phyloP scores from a whole-genome alignment of 352 stramenopile genomes.

The Phytophthora niederhauseri region DNA sequence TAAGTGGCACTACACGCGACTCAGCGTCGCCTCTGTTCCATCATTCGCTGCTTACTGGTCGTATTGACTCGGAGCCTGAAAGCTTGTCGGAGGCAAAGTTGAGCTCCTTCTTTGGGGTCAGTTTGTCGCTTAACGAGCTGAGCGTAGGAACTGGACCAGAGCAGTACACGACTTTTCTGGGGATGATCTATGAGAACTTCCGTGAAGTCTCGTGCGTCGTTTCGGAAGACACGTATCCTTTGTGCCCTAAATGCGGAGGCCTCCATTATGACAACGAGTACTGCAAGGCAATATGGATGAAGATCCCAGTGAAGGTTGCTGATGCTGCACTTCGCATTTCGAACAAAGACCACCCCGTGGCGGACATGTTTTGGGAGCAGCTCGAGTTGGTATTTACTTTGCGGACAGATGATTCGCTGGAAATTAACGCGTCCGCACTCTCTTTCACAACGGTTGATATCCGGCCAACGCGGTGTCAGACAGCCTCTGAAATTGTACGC shows the following conservation, averaged over 20 bases:
- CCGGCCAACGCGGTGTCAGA: constrained; percentile 51
- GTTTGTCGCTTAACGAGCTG: constrained; percentile 79
- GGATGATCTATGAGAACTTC: constrained; percentile 91
- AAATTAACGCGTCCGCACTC: constrained; percentile 63
- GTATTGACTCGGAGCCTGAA: constrained; percentile 78
- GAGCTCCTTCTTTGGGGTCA: constrained; percentile 73
- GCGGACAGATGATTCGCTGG: constrained; percentile 83
- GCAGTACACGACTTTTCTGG: constrained; percentile 76
- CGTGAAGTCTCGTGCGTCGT: constrained; percentile 78
- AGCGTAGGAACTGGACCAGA: constrained; percentile 63
- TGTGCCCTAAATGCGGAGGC: constrained; percentile 63
- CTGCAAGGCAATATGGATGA: constrained; percentile 83
- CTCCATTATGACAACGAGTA: constrained; percentile 68
- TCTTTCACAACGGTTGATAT: constrained; percentile 72
- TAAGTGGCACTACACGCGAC: constrained; percentile 71
- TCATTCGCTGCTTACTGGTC: constrained; percentile 76
- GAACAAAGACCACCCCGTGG: constrained; percentile 57
- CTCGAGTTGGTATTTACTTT: constrained; percentile 79
- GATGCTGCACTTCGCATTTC: constrained; percentile 80
- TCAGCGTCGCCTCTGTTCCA: constrained; percentile 72
- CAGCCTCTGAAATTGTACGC: constrained; percentile 71
- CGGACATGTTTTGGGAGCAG: constrained; percentile 83
- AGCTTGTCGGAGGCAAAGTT: constrained; percentile 60
- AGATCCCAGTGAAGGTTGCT: constrained; percentile 73
- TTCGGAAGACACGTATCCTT: constrained; percentile 79